Evolutionary conservation across 2,329 filamentous ascomycete genomes (phyloP), one percentile per base, ranked within the genome.

Genomic region (Xylariaceae sp.): DNA sequence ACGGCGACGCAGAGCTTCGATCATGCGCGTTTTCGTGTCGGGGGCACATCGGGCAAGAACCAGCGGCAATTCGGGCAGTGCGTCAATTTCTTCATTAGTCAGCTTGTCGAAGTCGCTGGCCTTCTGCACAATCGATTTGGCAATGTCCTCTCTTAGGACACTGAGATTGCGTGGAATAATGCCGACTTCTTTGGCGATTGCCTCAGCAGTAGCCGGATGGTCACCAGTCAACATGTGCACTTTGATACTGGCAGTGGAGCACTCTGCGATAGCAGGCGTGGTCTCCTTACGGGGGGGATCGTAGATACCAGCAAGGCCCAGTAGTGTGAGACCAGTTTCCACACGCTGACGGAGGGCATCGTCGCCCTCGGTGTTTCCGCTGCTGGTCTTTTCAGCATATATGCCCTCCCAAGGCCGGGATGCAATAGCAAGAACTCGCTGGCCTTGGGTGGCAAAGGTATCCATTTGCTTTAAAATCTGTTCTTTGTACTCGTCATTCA

Each of bases 191-290:
- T 81, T 80, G 8, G 90, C 89, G 62, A 94, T 92, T 15, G 89
- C 89, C 62, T 83, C 83, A 23, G 89, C 90, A 1, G 89, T 94
- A 50, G 87, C 85, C 1, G 86, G 86, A 67, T 93, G 89, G 64
- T 94, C 90, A 53, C 90, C 90, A 18, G 90, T 94, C 26, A 93
- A 80, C 89, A 93, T 92, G 73, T 92, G 88, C 6, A 92, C 89
- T 58, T 81, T 82, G 68, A 92, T 91, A 43, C 89, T 89, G 21
- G 89, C 89, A 39, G 80, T 80, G 49, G 87, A 83, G 65, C 88
- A 91, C 65, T 87, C 81, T 18, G 77, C 77, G 53, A 92, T 89
- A 6, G 89, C 86, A 1, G 78, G 81, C 18, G 86, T 88, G 0
- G 91, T 92, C 73, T 95, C 91, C 2, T 85, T 83, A 1, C 91